Base-by-base conservation (phyloP, 2,329 filamentous ascomycete genomes). In the Fusarium sp. region DNA sequence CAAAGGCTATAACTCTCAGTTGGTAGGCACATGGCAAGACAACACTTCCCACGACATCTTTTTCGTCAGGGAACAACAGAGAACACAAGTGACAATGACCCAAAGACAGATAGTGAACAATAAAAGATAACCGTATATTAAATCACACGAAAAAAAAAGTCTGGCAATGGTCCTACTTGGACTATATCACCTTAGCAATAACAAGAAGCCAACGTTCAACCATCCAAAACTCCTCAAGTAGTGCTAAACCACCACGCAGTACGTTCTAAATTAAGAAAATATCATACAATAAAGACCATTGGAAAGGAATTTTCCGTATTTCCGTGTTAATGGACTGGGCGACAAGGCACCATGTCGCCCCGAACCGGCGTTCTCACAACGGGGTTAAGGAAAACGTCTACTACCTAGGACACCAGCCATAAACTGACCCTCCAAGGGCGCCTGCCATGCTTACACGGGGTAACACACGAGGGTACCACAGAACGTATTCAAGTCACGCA, bases 11-110 rank as follows among this genome's bases (percentile, higher is more conserved):
- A 7, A 25, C 25, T 25, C 25, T 25, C 25, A 25, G 3, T 25
- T 25, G 25, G 25, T 25, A 8, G 8, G 25, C 25, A 25, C 25
- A 25, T 8, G 25, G 25, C 25, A 25, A 25, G 8, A 25, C 7
- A 7, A 25, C 25, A 7, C 7, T 7, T 25, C 25, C 25, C 25
- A 25, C 25, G 7, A 25, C 8, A 8, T 25, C 2, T 5, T 5
- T 11, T 1, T 14, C 8, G 1, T 2, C 2, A 0, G 5, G 18
- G 4, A 23, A 42, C 18, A 23, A 20, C 2, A 8, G 4, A 6
- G 11, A 42, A 42, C 4, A 11, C 11, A 25, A 25, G 25, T 7
- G 25, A 25, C 2, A 7, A 25, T 25, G 3, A 7, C 8, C 25
- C 25, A 25, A 25, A 25, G 25, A 25, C 25, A 25, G 25, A 0